Evolutionary conservation across 2,329 filamentous ascomycete genomes (phyloP).

Genomic region (Phoma sp.): DNA sequence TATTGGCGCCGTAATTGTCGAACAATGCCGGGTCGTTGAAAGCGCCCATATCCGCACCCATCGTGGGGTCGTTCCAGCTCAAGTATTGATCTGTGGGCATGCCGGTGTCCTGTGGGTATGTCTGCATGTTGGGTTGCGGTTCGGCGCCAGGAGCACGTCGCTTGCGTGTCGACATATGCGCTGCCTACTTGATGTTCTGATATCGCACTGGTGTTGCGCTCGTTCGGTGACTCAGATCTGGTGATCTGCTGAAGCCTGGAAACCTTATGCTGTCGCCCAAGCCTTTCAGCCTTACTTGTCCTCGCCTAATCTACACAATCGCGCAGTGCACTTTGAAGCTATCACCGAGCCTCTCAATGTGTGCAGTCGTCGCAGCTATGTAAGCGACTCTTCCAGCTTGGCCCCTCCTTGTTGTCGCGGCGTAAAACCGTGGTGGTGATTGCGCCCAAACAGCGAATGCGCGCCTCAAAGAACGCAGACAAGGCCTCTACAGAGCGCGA

Average conservation of each 20-base stretch:
- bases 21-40: conserved; percentile 48
- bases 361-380: conserved; percentile 17
- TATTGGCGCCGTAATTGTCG: conserved; percentile 36
- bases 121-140: conserved; percentile 63
- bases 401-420: conserved; percentile 23
- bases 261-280: neutral
- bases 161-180: conserved; percentile 61
- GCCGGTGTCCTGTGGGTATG: conserved; percentile 55
- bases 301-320: neutral
- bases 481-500: conserved; percentile 5
- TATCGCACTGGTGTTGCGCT: neutral
- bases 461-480: conserved; percentile 22
- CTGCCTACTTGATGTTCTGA: conserved; percentile 2
- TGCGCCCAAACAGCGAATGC: conserved; percentile 22
- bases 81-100: conserved; percentile 45
- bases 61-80: conserved; percentile 42
- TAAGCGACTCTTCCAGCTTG: conserved; percentile 19
- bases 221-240: conserved; percentile 11
- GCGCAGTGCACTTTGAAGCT: neutral
- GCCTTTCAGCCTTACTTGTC: conserved; percentile 6
- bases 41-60: conserved; percentile 32
- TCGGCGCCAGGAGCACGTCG: conserved; percentile 74
- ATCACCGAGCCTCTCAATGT: neutral
- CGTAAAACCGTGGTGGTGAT: conserved; percentile 17
- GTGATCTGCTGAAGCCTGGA: neutral